A percentile compares a stretch with the other conserved stretches of the same genome.
Conservation (phyloP, 2,329 filamentous ascomycete species). For the Colletotrichum magnum region DNA sequence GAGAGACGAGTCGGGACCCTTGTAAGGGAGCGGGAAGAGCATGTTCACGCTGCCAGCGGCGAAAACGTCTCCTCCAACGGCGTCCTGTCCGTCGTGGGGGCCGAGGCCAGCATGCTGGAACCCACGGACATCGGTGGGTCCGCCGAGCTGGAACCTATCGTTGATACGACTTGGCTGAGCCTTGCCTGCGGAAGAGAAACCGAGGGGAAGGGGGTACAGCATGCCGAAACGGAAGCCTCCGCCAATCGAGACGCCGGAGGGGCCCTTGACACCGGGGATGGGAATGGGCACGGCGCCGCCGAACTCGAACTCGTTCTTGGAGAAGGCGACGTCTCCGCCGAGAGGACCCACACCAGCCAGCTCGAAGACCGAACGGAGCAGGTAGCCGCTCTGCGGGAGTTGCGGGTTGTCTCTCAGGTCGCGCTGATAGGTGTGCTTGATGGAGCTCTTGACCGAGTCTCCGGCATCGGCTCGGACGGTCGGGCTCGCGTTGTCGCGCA, state of each 20-base stretch:
- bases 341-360: conserved; percentile 88
- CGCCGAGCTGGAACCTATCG: conserved; percentile 95
- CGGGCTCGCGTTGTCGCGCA: conserved; percentile 82
- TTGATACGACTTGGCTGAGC: conserved; percentile 84
- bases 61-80: conserved; percentile 92
- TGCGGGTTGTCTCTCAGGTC: conserved; percentile 89
- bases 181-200: conserved; percentile 63
- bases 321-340: conserved; percentile 92
- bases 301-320: conserved; percentile 89
- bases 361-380: conserved; percentile 83
- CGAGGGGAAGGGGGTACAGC: conserved; percentile 83
- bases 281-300: conserved; percentile 82
- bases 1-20: conserved; percentile 86
- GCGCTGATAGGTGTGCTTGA: conserved; percentile 84
- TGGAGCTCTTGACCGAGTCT: conserved; percentile 89
- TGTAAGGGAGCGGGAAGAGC: conserved; percentile 85
- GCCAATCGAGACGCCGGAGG: conserved; percentile 86
- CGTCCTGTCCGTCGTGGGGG: conserved; percentile 86
- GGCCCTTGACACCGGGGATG: conserved; percentile 76
- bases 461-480: conserved; percentile 88
- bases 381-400: conserved; percentile 85
- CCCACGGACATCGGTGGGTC: conserved; percentile 93
- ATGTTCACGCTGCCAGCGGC: conserved; percentile 90
- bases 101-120: conserved; percentile 93
- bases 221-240: conserved; percentile 86